A percentile compares a stretch with the other conserved stretches of the same genome.
phyloP scores from a whole-genome alignment of 371 early-diverging fungal species.

The Funneliformis caledonium region DNA sequence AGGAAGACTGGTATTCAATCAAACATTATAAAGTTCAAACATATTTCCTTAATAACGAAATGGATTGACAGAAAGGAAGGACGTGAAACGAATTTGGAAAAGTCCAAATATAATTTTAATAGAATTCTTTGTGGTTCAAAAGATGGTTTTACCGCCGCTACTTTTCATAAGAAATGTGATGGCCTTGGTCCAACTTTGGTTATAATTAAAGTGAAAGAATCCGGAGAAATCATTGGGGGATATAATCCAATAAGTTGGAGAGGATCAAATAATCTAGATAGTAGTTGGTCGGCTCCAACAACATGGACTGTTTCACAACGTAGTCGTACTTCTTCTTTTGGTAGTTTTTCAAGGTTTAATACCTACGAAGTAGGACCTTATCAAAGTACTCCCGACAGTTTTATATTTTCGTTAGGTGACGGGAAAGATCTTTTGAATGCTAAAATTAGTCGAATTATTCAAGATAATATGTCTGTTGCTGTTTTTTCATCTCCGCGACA shows the following conservation, averaged over 20 bases:
- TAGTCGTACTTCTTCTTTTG: not conserved
- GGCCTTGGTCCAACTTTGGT: slow-evolving; percentile 25
- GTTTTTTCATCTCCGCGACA: slow-evolving; percentile 26
- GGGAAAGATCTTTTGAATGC: slow-evolving; percentile 13
- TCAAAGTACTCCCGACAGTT: slow-evolving; percentile 24
- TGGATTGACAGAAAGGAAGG: slow-evolving; percentile 34
- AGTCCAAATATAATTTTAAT: slow-evolving; percentile 7
- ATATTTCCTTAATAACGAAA: slow-evolving; percentile 17
- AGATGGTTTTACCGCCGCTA: slow-evolving; percentile 22
- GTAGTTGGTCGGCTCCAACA: not conserved
- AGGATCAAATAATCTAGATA: not conserved
- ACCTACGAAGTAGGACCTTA: slow-evolving; percentile 15
- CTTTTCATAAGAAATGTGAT: slow-evolving; percentile 30
- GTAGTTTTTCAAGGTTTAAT: slow-evolving; percentile 4
- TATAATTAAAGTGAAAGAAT: slow-evolving; percentile 25
- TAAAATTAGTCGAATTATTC: slow-evolving; percentile 17
- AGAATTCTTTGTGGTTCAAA: slow-evolving; percentile 11
- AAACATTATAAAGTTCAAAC: slow-evolving; percentile 32
- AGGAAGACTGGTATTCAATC: slow-evolving; percentile 24
- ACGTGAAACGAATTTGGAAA: slow-evolving; percentile 1
- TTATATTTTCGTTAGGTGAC: slow-evolving; percentile 33
- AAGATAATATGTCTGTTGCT: slow-evolving; percentile 17
- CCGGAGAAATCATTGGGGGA: slow-evolving; percentile 32
- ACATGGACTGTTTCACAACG: not conserved
- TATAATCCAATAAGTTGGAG: slow-evolving; percentile 33